Base-by-base conservation (phyloP, 225 moss, liverwort and hornwort species). In the Marchantia polymorpha region DNA sequence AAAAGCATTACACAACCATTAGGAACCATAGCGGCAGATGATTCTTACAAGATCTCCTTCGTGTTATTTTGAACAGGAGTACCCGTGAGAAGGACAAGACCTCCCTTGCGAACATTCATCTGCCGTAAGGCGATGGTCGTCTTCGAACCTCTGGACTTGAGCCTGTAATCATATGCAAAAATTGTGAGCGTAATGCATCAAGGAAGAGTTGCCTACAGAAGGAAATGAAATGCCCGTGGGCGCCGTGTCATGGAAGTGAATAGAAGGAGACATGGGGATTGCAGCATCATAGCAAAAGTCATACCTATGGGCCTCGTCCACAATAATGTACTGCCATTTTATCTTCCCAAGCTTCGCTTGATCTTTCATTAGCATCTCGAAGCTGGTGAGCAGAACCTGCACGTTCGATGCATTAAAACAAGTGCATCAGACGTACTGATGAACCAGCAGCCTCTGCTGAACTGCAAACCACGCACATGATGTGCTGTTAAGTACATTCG, bases 21-120 rank as follows among this genome's bases (percentile, higher is more conserved):
- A 39, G 39, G 5, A 39, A 39, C 39, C 5, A 39, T 39, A 0
- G 26, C 17, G 27, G 59, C 58, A 76, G 8, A 61, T 19, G 39
- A 51, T 14, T 78, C 88, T 91, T 86, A 95, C 95, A 95, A 95
- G 63, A 95, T 90, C 76, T 95, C 95, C 82, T 87, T 93, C 46
- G 93, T 95, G 69, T 91, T 95, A 68, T 95, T 95, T 69, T 95
- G 93, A 12, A 95, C 93, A 76, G 93, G 95, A 51, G 95, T 95
- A 78, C 95, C 95, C 17, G 95, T 95, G 22, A 95, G 89, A 66
- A 95, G 88, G 9, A 95, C 82, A 29, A 95, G 87, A 56, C 93
- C 95, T 10, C 93, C 95, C 69, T 85, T 77, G 63, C 80, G 80
- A 22, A 89, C 90, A 61, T 82, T 83, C 61, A 95, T 83, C 64